phyloP scores from a whole-genome alignment of 768 basidiomycete species.

The Russula dissimulans region DNA sequence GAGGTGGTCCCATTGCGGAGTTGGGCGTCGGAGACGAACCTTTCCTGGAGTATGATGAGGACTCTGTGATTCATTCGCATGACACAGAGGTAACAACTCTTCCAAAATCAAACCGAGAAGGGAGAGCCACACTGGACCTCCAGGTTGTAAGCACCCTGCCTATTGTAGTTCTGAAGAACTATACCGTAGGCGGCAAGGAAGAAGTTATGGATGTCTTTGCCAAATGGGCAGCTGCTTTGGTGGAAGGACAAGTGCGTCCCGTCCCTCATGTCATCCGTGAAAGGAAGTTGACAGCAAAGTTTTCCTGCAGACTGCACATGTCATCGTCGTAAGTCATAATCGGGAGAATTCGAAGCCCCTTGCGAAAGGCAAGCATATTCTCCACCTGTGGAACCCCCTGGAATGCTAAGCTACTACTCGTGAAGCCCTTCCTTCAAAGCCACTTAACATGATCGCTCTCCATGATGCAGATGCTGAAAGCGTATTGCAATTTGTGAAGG shows the following conservation, averaged over 20 bases:
- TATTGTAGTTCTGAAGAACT: slow-evolving; percentile 81
- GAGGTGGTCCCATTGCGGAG: slow-evolving; percentile 81
- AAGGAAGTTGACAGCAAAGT: neutral
- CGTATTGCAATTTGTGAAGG: slow-evolving; percentile 71
- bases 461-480: slow-evolving; percentile 79
- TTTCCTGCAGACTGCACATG: slow-evolving; percentile 70
- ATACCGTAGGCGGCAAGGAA: slow-evolving; percentile 49
- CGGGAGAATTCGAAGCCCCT: slow-evolving; percentile 80
- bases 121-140: slow-evolving; percentile 26
- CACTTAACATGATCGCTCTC: slow-evolving; percentile 67
- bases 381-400: neutral
- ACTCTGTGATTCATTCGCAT: slow-evolving; percentile 7
- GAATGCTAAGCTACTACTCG: neutral
- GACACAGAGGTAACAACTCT: neutral
- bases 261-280: slow-evolving; percentile 7
- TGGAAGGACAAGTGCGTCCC: slow-evolving; percentile 61
- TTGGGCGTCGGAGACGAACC: slow-evolving; percentile 75
- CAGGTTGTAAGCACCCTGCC: slow-evolving; percentile 59
- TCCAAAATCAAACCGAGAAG: neutral
- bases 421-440: slow-evolving; percentile 74
- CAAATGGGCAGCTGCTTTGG: slow-evolving; percentile 76
- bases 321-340: slow-evolving; percentile 84
- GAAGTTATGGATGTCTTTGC: slow-evolving; percentile 68
- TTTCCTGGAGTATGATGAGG: slow-evolving; percentile 32
- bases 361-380: slow-evolving; percentile 49